Base-by-base conservation (phyloP, 1,139 yeast species). In the Candida sp. region DNA sequence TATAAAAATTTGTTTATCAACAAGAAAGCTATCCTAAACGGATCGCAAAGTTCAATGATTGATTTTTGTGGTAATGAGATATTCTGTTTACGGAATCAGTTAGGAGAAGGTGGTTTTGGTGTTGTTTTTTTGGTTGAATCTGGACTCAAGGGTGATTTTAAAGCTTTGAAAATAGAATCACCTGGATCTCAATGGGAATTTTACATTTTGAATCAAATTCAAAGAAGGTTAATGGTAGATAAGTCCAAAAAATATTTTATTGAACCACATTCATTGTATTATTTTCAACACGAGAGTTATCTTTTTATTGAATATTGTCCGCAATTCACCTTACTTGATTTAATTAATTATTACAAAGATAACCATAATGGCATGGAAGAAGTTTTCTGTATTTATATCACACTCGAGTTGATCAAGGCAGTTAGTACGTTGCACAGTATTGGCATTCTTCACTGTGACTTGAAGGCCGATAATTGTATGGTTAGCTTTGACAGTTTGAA, bases 401-500 rank as follows among this genome's bases (percentile, higher is more conserved):
- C 95, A 0, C 64, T 80, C 7, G 88, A 87, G 54, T 60, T 88
- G 22, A 58, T 88, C 40, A 74, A 79, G 43, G 68, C 79, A 0
- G 64, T 88, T 1, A 89, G 85, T 51, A 61, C 70, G 1, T 62
- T 91, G 25, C 97, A 91, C 56, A 60, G 64, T 0, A 66, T 77
- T 9, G 84, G 84, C 0, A 79, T 90, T 1, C 69, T 91, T 12
- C 97, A 91, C 64, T 95, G 97, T 1, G 96, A 89, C 58, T 63
- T 90, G 45, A 87, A 86, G 56, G 86, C 96, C 0, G 96, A 88
- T 49, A 90, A 90, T 56, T 86, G 95, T 51, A 87, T 91, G 96
- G 59, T 89, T 0, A 64, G 86, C 35, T 73, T 87, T 36, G 68
- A 67, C 32, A 40, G 46, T 1, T 40, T 53, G 4, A 54, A 49